These are phyloP conservation scores for Tilletia setariae DNA, from an alignment of 1,284 basidiomycete species.

Conservation along the genomic window DNA sequence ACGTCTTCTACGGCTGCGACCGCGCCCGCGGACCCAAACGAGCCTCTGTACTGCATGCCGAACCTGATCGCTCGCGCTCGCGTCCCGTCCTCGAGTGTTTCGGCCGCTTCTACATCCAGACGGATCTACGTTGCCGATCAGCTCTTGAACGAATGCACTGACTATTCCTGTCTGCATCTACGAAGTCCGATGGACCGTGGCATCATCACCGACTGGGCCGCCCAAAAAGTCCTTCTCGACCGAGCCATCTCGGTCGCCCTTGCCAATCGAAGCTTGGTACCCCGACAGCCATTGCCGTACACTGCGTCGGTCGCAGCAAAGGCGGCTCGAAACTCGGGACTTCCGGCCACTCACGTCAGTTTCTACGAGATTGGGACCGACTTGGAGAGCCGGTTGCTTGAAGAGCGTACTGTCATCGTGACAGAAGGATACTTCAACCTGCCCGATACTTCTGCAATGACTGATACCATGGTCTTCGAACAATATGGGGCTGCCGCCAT, in stretches of 20 bases:
- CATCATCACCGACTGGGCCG: conserved; percentile 46
- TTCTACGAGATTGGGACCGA: conserved; percentile 11
- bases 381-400: conserved; percentile 18
- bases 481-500: conserved; percentile 89
- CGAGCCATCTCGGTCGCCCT: background rate
- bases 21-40: background rate
- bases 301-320: background rate
- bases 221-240: conserved; percentile 40
- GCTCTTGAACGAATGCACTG: conserved; percentile 34
- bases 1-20: conserved; percentile 5
- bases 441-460: conserved; percentile 81
- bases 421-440: conserved; percentile 93
- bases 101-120: background rate
- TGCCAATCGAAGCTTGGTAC: background rate
- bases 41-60: background rate
- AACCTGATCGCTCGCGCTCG: conserved; percentile 13
- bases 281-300: background rate
- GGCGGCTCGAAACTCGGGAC: background rate
- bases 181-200: conserved; percentile 45
- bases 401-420: conserved; percentile 59
- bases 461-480: conserved; percentile 91
- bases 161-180: conserved; percentile 42
- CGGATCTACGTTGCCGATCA: conserved; percentile 27
- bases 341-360: background rate
- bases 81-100: background rate